A percentile compares a stretch with the other conserved stretches of the same genome.
Evolutionary conservation across 2,329 filamentous ascomycete species (phyloP).

Genomic region (Colletotrichum echinochloae): DNA sequence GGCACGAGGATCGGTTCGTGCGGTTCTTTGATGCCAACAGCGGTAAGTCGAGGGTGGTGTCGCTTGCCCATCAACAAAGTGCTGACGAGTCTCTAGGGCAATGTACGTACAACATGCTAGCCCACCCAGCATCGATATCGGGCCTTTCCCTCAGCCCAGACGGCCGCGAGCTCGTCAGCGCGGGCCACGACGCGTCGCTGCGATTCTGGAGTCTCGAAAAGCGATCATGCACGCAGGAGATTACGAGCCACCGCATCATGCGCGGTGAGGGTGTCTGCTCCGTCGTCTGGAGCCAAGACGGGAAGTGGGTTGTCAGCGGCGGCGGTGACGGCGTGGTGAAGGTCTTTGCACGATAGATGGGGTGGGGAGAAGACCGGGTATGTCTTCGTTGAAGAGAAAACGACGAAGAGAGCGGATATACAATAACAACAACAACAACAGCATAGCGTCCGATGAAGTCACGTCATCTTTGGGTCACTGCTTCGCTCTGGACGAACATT

Average conservation of each 20-base stretch:
- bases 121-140: constrained; percentile 93
- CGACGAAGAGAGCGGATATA: constrained; percentile 22
- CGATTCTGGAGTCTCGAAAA: constrained; percentile 99
- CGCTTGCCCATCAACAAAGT: background rate
- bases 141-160: constrained; percentile 92
- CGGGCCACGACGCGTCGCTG: constrained; percentile 93
- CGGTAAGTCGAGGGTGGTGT: constrained; percentile 71
- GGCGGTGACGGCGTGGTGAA: constrained; percentile 97
- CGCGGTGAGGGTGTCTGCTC: constrained; percentile 94
- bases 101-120: constrained; percentile 99
- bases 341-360: constrained; percentile 75
- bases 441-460: constrained; percentile 36
- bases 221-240: constrained; percentile 93
- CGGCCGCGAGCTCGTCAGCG: constrained; percentile 92
- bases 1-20: constrained; percentile 96
- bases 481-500: constrained; percentile 14
- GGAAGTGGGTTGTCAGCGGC: constrained; percentile 92
- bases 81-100: constrained; percentile 71
- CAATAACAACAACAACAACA: constrained; percentile 23
- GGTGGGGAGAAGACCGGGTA: background rate
- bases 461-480: constrained; percentile 29
- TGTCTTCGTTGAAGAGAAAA: constrained; percentile 3
- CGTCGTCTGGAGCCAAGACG: constrained; percentile 96
- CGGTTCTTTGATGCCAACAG: constrained; percentile 99
- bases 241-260: constrained; percentile 93